phyloP scores from a whole-genome alignment of 2,329 filamentous ascomycete species.

The Xylariomycetidae sp. region DNA sequence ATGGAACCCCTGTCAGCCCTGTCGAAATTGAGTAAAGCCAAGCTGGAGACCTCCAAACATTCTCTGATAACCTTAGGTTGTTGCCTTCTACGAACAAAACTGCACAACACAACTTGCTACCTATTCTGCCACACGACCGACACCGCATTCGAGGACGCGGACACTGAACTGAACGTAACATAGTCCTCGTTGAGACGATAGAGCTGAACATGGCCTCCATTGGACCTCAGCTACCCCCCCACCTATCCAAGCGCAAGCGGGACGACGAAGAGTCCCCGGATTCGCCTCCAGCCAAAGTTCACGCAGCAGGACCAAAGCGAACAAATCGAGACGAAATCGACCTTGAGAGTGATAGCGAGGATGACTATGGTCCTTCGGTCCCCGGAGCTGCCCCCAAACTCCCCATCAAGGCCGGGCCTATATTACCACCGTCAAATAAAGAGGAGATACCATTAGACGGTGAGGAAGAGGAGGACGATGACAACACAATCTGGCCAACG shows the following conservation, averaged over 20 bases:
- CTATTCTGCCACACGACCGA: no score
- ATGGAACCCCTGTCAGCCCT: no score
- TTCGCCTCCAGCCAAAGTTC: constrained; percentile 42
- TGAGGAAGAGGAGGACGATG: constrained; percentile 30
- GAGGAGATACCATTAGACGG: constrained; percentile 42
- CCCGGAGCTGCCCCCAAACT: constrained; percentile 3
- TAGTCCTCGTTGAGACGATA: no score
- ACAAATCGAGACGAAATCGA: constrained; percentile 41
- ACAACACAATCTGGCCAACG: constrained; percentile 9
- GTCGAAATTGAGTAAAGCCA: no score
- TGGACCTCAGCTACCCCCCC: constrained; percentile 65
- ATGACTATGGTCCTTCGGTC: constrained; percentile 17
- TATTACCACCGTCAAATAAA: constrained; percentile 31
- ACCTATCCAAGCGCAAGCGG: constrained; percentile 60
- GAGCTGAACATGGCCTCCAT: constrained; percentile 57
- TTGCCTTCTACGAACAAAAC: no score
- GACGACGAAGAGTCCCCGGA: constrained; percentile 34
- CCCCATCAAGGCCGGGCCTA: constrained; percentile 14
- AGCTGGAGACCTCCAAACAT: no score
- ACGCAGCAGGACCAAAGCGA: constrained; percentile 32
- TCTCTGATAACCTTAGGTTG: no score
- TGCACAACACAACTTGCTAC: no score
- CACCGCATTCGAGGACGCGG: no score
- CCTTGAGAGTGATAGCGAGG: constrained; percentile 22
- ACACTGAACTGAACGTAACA: no score